phyloP scores from a whole-genome alignment of 2,329 filamentous ascomycete genomes.

The Pestalotiopsis sp. region DNA sequence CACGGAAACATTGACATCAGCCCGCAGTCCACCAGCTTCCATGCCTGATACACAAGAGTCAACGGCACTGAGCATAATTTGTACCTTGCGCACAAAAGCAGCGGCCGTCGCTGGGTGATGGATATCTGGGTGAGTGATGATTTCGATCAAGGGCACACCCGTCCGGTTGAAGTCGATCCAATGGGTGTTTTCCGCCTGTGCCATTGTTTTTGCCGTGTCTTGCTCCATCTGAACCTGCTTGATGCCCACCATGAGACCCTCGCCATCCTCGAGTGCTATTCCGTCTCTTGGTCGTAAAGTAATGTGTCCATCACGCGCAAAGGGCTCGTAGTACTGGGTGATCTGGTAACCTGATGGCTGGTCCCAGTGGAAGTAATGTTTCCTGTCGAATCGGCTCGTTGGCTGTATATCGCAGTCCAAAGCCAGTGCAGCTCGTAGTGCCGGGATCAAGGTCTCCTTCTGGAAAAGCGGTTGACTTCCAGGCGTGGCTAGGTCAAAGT shows the following conservation, averaged over 20 bases:
- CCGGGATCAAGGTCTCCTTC: conserved; percentile 78
- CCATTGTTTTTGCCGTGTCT: conserved; percentile 92
- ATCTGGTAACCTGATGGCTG: conserved; percentile 97
- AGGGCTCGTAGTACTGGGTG: conserved; percentile 86
- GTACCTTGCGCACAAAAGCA: conserved; percentile 85
- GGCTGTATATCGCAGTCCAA: conserved; percentile 77
- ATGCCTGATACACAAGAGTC: conserved; percentile 89
- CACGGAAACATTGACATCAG: conserved; percentile 95
- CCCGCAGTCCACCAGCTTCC: conserved; percentile 87
- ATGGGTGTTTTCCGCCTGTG: conserved; percentile 70
- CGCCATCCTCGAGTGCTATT: conserved; percentile 71
- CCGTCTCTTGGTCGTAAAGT: conserved; percentile 74
- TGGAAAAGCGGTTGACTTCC: conserved; percentile 89
- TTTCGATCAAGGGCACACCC: conserved; percentile 87
- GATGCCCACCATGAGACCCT: conserved; percentile 74
- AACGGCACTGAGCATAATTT: conserved; percentile 74
- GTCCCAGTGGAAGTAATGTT: conserved; percentile 99
- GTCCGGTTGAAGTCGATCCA: conserved; percentile 94
- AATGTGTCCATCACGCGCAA: conserved; percentile 71
- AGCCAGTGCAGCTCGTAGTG: conserved; percentile 84
- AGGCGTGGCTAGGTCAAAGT: conserved; percentile 87
- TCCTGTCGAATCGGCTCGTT: conserved; percentile 85
- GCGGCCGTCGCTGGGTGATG: conserved; percentile 86
- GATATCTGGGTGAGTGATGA: conserved; percentile 89
- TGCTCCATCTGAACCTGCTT: conserved; percentile 97